These are phyloP conservation scores for Aspergillus sp. DNA, from an alignment of 2,329 filamentous ascomycete species.

Conservation along the genomic window DNA sequence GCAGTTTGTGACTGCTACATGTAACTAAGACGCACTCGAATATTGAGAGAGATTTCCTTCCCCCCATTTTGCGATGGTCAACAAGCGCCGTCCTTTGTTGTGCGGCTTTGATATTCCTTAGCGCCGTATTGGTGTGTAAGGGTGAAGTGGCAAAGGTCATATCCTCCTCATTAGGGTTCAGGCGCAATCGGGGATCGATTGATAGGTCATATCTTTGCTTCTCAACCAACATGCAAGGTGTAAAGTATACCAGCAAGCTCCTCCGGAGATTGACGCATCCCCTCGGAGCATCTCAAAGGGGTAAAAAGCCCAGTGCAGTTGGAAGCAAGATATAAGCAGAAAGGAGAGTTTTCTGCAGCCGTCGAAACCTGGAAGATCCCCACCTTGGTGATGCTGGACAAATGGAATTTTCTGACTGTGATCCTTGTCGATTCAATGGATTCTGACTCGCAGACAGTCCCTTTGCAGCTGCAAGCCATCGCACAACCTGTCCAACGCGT, in stretches of 20 bases:
- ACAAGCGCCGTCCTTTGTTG: background rate
- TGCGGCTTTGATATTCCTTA: background rate
- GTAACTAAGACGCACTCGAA: background rate
- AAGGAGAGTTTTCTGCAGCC: conserved; percentile 19
- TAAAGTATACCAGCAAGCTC: conserved; percentile 10
- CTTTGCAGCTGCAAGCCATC: conserved; percentile 21
- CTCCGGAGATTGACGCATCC: conserved; percentile 4
- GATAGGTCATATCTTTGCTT: conserved; percentile 20
- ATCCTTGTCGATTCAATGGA: conserved; percentile 12
- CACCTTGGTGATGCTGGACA: conserved; percentile 13
- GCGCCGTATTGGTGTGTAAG: conserved; percentile 9
- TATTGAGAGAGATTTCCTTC: background rate
- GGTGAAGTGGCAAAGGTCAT: background rate
- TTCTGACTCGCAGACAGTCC: conserved; percentile 22
- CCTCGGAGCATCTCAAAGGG: conserved; percentile 11
- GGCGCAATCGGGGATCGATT: conserved; percentile 3
- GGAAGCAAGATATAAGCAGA: conserved; percentile 4
- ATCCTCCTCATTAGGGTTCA: background rate
- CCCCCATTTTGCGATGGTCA: background rate
- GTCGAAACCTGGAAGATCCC: conserved; percentile 16
- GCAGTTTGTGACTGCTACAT: background rate
- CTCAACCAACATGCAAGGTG: conserved; percentile 16
- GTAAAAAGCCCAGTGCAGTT: conserved; percentile 8
- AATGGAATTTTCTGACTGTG: conserved; percentile 14
- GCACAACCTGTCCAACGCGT: conserved; percentile 9